A percentile compares a stretch with the other conserved stretches of the same genome.
Evolutionary conservation across 768 basidiomycete species (phyloP).

Genomic region (Roridomyces roridus): DNA sequence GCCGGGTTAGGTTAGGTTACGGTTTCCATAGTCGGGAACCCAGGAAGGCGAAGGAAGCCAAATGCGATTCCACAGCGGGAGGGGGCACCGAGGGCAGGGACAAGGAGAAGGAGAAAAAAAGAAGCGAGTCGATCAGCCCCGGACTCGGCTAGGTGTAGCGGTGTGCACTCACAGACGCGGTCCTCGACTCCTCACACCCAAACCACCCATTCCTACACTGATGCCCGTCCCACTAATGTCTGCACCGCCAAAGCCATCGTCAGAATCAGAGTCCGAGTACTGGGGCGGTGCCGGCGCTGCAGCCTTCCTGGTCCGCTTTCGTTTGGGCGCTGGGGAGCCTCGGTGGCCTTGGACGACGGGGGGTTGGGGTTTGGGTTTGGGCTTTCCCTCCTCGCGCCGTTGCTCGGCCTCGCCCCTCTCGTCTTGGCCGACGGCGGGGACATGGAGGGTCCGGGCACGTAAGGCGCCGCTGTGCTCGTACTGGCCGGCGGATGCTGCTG

Average conservation of each 20-base stretch:
- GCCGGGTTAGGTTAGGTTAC: background rate
- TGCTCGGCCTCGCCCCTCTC: too few relatives aligned
- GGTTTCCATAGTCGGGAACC: background rate
- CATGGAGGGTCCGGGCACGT: too few relatives aligned
- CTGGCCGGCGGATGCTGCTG: constrained; percentile 9
- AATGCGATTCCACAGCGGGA: too few relatives aligned
- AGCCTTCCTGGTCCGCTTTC: constrained; percentile 36
- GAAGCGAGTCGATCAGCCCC: constrained; percentile 41
- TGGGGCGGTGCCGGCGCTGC: constrained; percentile 23
- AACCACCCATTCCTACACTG: constrained; percentile 52
- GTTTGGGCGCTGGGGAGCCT: constrained; percentile 21
- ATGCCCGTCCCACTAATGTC: constrained; percentile 41
- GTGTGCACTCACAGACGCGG: constrained; percentile 21
- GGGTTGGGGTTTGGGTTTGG: constrained; percentile 16
- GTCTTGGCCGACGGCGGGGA: too few relatives aligned
- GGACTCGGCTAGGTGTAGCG: constrained; percentile 8
- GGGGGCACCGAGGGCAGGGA: background rate
- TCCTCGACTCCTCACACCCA: constrained; percentile 42
- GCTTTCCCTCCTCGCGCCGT: constrained; percentile 16
- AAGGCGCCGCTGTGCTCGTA: constrained; percentile 8
- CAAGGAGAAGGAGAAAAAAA: constrained; percentile 7
- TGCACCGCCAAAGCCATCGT: constrained; percentile 40
- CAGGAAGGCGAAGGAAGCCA: too few relatives aligned
- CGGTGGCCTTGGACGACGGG: constrained; percentile 9
- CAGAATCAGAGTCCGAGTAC: constrained; percentile 40